Evolutionary conservation across 2,329 filamentous ascomycete genomes (phyloP).

Genomic region (Fonsecaea monophora): DNA sequence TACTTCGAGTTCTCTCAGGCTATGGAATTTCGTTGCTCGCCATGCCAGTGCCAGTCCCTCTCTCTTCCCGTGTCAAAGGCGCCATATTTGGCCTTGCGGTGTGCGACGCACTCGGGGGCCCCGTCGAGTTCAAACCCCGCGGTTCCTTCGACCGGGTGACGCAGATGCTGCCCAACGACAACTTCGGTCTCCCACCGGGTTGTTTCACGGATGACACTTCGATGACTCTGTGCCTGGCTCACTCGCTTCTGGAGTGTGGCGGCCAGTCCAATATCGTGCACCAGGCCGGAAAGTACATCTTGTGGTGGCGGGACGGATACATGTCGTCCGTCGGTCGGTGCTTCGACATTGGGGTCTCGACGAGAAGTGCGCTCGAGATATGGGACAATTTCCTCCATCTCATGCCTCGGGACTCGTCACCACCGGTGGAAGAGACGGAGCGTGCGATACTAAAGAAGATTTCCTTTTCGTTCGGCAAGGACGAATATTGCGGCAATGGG

Average conservation of each 20-base stretch:
- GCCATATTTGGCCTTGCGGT: slow-evolving; percentile 52
- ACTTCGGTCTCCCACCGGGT: slow-evolving; percentile 48
- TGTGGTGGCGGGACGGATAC: slow-evolving; percentile 48
- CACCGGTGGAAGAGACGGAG: slow-evolving; percentile 8
- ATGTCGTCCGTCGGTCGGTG: slow-evolving; percentile 46
- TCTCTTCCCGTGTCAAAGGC: slow-evolving; percentile 42
- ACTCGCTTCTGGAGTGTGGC: slow-evolving; percentile 46
- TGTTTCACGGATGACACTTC: slow-evolving; percentile 55
- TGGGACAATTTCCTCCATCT: slow-evolving; percentile 42
- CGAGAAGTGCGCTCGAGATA: slow-evolving; percentile 42
- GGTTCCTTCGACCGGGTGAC: slow-evolving; percentile 48
- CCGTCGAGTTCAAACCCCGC: slow-evolving; percentile 49
- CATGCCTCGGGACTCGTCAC: background rate
- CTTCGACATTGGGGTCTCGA: slow-evolving; percentile 51
- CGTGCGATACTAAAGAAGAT: slow-evolving; percentile 20
- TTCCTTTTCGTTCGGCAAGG: slow-evolving; percentile 24
- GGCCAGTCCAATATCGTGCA: slow-evolving; percentile 43
- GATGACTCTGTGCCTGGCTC: slow-evolving; percentile 53
- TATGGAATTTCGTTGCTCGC: background rate
- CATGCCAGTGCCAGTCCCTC: slow-evolving; percentile 11
- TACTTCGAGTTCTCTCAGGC: background rate
- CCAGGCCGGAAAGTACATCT: slow-evolving; percentile 46
- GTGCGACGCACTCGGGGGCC: slow-evolving; percentile 53
- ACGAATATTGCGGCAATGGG: slow-evolving; percentile 49
- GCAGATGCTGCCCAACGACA: slow-evolving; percentile 44